Base-by-base conservation (phyloP, 176 grass and related monocot species). In the Lolium perenne region DNA sequence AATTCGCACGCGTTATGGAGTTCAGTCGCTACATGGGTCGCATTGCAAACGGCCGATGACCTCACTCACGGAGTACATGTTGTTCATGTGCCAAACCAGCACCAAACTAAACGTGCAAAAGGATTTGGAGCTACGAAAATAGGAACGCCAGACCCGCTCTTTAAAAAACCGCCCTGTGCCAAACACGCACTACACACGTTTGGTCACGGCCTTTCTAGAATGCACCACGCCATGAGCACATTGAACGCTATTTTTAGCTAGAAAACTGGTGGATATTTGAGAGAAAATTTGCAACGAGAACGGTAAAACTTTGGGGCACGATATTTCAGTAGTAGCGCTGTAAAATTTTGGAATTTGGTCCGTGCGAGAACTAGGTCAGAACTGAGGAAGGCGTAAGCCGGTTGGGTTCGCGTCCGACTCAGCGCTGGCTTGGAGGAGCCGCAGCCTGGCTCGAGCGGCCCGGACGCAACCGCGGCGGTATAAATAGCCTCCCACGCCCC, bases 401-500 rank as follows among this genome's bases (percentile, higher is more conserved):
- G 5, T 7, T 8, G 1, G 47, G 47, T 73, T 79, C 25, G 15
- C 0, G 80, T 87, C 80, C 35, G 38, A 23, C 32, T 87, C 85
- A 65, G 46, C 78, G 22, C 35, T 88, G 4, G 67, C 57, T 66
- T 74, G 23, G 53, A 1, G 50, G 70, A 38, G 23, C 79, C 50
- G 77, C 49, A 55, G 73, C 47, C 72, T 74, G 71, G 48, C 73
- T 53, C 14, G 21, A 15, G 8, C 62, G 11, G 56, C 79, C 10
- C 73, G 59, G 51, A 74, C 67, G 45, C 73, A 40, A 77, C 5
- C 11, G 84, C 73, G 8, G 21, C 29, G 40, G 46, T 90, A 93
- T 87, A 90, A 87, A 87, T 86, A 17, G 11, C 47, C 54, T 26
- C 26, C 41, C 74, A 6, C 63, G 40, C 49, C 76, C 35, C 11